Evolutionary conservation across 106 monocot species (phyloP).

Genomic region (Acorus calamus): DNA sequence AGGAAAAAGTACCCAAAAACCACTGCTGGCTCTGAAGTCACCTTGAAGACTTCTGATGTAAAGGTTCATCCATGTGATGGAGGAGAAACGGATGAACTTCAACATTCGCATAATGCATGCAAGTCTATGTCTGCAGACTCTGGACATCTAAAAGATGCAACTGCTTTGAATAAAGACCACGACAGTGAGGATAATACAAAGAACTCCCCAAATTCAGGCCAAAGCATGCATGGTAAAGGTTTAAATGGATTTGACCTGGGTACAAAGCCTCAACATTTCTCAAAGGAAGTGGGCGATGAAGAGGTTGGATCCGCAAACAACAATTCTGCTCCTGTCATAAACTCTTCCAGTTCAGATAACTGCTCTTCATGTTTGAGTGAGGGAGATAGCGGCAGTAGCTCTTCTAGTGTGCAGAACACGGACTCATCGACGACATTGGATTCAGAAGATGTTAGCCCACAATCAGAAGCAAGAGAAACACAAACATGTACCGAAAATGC

Average conservation of each 20-base stretch:
- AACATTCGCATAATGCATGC: background rate
- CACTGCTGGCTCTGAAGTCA: slow-evolving; percentile 14
- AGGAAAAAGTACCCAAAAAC: slow-evolving; percentile 30
- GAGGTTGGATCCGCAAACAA: slow-evolving; percentile 12
- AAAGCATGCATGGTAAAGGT: background rate
- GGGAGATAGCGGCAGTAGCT: slow-evolving; percentile 45
- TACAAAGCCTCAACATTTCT: slow-evolving; percentile 8
- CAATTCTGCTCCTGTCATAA: slow-evolving; percentile 18
- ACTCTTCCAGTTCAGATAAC: slow-evolving; percentile 55
- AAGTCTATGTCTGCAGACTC: slow-evolving; percentile 9
- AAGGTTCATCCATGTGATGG: slow-evolving; percentile 9
- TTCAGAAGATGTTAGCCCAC: slow-evolving; percentile 66
- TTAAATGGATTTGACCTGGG: slow-evolving; percentile 5
- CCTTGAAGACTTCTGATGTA: background rate
- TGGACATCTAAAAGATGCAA: background rate
- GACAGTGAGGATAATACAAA: slow-evolving; percentile 4
- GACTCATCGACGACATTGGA: slow-evolving; percentile 75
- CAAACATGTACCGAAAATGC: slow-evolving; percentile 8
- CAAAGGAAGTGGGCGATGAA: slow-evolving; percentile 7
- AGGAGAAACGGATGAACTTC: background rate
- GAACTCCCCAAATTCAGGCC: slow-evolving; percentile 3
- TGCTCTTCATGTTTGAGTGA: slow-evolving; percentile 67
- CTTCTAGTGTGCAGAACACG: slow-evolving; percentile 37
- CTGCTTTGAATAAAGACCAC: slow-evolving; percentile 1
- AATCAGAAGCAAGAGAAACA: slow-evolving; percentile 30